Evolutionary conservation across 1,284 basidiomycete species (phyloP).

Genomic region (Apiotrichum mycotoxinovorans): DNA sequence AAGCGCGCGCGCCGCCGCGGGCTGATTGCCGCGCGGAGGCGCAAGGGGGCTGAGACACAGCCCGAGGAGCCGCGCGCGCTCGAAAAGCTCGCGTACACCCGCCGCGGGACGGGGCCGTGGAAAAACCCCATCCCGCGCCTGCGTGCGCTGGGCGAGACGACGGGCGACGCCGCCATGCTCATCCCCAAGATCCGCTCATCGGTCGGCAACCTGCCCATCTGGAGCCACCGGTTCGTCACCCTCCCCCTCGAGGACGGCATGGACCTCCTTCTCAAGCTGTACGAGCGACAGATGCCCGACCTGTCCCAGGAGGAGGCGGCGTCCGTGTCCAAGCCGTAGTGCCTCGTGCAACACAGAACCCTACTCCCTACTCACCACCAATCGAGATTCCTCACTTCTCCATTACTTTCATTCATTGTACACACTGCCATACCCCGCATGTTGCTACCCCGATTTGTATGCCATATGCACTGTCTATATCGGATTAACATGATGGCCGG

Average conservation of each 20-base stretch:
- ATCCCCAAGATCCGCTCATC: slow-evolving; percentile 73
- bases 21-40: slow-evolving; percentile 5
- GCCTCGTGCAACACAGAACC: too few relatives aligned
- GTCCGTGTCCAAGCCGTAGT: too few relatives aligned
- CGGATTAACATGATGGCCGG: neutral
- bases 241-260: slow-evolving; percentile 77
- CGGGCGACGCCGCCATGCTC: slow-evolving; percentile 72
- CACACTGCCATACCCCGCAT: slow-evolving; percentile 9
- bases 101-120: slow-evolving; percentile 19
- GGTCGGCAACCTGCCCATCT: slow-evolving; percentile 73
- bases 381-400: too few relatives aligned
- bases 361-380: neutral
- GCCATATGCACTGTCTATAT: slow-evolving; percentile 6
- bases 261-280: slow-evolving; percentile 71
- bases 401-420: neutral
- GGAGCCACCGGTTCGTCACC: slow-evolving; percentile 81
- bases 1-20: slow-evolving; percentile 34
- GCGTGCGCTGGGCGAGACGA: slow-evolving; percentile 78
- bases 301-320: neutral
- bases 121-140: slow-evolving; percentile 56
- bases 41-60: neutral
- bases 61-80: neutral
- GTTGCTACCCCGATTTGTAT: slow-evolving; percentile 7
- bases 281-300: slow-evolving; percentile 65
- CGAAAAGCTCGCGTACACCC: slow-evolving; percentile 12